These are phyloP conservation scores for Barbarea vulgaris DNA, from an alignment of 345 rosid genomes.

Conservation along the genomic window DNA sequence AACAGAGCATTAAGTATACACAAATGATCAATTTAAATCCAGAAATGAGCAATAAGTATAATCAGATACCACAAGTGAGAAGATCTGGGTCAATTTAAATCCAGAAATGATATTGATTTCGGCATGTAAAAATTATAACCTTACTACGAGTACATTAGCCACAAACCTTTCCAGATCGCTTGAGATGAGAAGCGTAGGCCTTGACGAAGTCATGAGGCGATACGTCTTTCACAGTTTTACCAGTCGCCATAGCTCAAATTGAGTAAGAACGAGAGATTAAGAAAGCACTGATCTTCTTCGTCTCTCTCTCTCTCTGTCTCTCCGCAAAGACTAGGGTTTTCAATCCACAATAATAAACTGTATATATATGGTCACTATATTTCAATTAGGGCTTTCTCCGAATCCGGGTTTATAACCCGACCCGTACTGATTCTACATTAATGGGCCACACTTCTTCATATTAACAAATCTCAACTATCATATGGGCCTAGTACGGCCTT, in stretches of 20 bases:
- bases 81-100: background rate
- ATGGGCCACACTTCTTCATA: background rate
- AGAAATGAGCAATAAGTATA: too few relatives aligned
- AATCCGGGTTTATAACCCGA: constrained; percentile 11
- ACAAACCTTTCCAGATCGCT: constrained; percentile 90
- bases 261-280: constrained; percentile 14
- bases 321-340: constrained; percentile 41
- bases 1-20: background rate
- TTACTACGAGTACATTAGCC: background rate
- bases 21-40: too few relatives aligned
- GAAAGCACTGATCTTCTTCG: constrained; percentile 15
- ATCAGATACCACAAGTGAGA: background rate
- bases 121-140: background rate
- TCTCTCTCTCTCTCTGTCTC: constrained; percentile 36
- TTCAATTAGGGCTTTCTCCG: constrained; percentile 41
- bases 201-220: constrained; percentile 86
- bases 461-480: too few relatives aligned
- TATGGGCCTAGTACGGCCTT: constrained; percentile 3
- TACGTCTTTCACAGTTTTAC: constrained; percentile 76
- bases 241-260: constrained; percentile 50
- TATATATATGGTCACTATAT: constrained; percentile 17
- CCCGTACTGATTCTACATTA: background rate
- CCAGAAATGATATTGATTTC: background rate
- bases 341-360: background rate
- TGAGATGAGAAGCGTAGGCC: constrained; percentile 83